A percentile compares a stretch with the other conserved stretches of the same genome.
Evolutionary conservation across 2,329 filamentous ascomycete species (phyloP).

Genomic region (Ceratocystis harringtonii): DNA sequence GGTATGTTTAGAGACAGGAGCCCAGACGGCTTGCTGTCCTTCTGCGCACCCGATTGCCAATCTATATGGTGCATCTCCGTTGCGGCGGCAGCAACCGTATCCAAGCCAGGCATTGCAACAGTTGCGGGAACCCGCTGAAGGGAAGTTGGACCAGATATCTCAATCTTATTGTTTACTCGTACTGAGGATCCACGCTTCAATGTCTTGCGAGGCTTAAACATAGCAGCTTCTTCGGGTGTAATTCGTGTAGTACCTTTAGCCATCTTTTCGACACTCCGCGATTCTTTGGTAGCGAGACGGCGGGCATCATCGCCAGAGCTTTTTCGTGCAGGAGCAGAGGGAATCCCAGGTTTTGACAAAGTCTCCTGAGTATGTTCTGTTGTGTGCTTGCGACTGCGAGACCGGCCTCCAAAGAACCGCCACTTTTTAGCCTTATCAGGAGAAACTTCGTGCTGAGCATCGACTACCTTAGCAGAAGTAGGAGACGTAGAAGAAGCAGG

Average conservation of each 20-base stretch:
- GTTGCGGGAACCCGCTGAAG: not conserved
- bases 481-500: not conserved
- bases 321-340: not conserved
- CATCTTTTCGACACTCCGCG: not conserved
- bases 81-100: not conserved
- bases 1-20: constrained; percentile 69
- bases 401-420: constrained; percentile 17
- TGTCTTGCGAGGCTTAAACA: constrained; percentile 12
- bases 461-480: not conserved
- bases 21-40: constrained; percentile 21
- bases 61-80: not conserved
- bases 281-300: not conserved
- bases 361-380: not conserved
- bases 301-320: not conserved
- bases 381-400: constrained; percentile 9
- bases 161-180: not conserved
- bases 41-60: constrained; percentile 4
- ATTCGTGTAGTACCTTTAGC: not conserved
- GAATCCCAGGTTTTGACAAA: not conserved
- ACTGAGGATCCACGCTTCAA: constrained; percentile 7
- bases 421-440: constrained; percentile 16
- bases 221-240: constrained; percentile 12
- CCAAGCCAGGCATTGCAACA: constrained; percentile 7
- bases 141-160: constrained; percentile 7
- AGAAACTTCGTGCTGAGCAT: constrained; percentile 6